Evolutionary conservation across 768 basidiomycete genomes (phyloP).

Genomic region (Psilocybe sp.): DNA sequence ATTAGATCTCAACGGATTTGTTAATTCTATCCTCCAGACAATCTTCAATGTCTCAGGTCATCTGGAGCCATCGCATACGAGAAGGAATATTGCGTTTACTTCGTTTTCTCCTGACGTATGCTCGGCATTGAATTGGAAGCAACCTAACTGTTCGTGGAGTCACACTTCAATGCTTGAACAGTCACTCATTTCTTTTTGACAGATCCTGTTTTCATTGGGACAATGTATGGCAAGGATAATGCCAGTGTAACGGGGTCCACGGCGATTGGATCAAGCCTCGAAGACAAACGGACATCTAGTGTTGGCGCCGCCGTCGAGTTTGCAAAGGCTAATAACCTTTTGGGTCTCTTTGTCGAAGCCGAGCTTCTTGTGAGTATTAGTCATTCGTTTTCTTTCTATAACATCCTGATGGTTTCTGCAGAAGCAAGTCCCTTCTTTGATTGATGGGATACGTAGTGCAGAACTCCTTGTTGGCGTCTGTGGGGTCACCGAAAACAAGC

Average conservation of each 20-base stretch:
- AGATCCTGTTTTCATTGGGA: conserved; percentile 96
- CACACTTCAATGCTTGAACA: background rate
- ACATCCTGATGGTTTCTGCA: conserved; percentile 24
- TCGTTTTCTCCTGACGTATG: conserved; percentile 91
- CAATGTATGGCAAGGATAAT: conserved; percentile 72
- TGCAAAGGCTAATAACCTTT: conserved; percentile 85
- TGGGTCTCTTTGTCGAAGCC: conserved; percentile 89
- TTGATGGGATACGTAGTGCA: conserved; percentile 84
- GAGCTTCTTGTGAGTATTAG: conserved; percentile 68
- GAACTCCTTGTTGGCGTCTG: conserved; percentile 86
- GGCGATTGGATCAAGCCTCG: conserved; percentile 23
- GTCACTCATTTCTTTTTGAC: background rate
- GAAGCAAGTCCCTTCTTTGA: conserved; percentile 87
- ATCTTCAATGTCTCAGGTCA: conserved; percentile 69
- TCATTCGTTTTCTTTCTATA: conserved; percentile 4
- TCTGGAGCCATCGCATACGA: conserved; percentile 47
- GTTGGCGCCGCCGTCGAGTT: conserved; percentile 92
- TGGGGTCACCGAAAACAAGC: conserved; percentile 51
- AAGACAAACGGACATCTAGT: conserved; percentile 57
- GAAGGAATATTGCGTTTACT: conserved; percentile 85
- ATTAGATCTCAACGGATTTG: conserved; percentile 75
- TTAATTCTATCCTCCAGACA: conserved; percentile 80
- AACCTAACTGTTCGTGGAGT: conserved; percentile 83
- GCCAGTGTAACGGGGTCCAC: conserved; percentile 32
- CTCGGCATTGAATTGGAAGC: conserved; percentile 95